Evolutionary conservation across 805 yeast genomes (phyloP).

Genomic region (Saccharomycopsis malanga): DNA sequence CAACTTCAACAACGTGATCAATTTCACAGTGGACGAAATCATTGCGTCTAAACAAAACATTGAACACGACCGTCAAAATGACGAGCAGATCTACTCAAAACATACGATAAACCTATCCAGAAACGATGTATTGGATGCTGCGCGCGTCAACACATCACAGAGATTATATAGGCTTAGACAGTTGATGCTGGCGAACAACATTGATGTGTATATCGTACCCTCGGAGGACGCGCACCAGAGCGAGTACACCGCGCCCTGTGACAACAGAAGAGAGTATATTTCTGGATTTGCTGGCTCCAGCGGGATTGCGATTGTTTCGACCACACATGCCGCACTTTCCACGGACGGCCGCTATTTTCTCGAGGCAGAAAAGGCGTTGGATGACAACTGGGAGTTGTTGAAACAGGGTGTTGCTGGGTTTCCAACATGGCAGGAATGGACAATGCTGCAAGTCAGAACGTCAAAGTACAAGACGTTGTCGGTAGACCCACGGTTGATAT

Average conservation of each 20-base stretch:
- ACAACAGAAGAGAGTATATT: slow-evolving; percentile 50
- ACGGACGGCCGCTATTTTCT: slow-evolving; percentile 58
- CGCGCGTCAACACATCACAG: slow-evolving; percentile 28
- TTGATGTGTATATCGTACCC: slow-evolving; percentile 49
- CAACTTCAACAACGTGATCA: slow-evolving; percentile 18
- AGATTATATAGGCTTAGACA: slow-evolving; percentile 36
- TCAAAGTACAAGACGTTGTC: slow-evolving; percentile 31
- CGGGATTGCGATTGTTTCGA: slow-evolving; percentile 51
- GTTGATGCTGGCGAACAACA: slow-evolving; percentile 38
- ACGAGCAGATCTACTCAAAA: slow-evolving; percentile 3
- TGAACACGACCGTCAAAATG: slow-evolving; percentile 4
- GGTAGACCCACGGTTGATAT: slow-evolving; percentile 74
- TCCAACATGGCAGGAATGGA: slow-evolving; percentile 55
- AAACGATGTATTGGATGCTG: neutral
- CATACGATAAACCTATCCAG: neutral
- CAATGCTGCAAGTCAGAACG: slow-evolving; percentile 26
- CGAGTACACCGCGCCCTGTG: slow-evolving; percentile 49
- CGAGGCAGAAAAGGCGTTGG: slow-evolving; percentile 52
- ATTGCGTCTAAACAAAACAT: neutral
- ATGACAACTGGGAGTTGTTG: slow-evolving; percentile 51
- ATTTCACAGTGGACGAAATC: slow-evolving; percentile 16
- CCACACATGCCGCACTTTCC: slow-evolving; percentile 43
- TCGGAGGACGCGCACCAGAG: slow-evolving; percentile 60
- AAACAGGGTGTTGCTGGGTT: slow-evolving; percentile 44
- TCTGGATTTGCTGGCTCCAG: slow-evolving; percentile 57